Evolutionary conservation across 768 basidiomycete species (phyloP).

Genomic region (Candolleomyces eurysporus): DNA sequence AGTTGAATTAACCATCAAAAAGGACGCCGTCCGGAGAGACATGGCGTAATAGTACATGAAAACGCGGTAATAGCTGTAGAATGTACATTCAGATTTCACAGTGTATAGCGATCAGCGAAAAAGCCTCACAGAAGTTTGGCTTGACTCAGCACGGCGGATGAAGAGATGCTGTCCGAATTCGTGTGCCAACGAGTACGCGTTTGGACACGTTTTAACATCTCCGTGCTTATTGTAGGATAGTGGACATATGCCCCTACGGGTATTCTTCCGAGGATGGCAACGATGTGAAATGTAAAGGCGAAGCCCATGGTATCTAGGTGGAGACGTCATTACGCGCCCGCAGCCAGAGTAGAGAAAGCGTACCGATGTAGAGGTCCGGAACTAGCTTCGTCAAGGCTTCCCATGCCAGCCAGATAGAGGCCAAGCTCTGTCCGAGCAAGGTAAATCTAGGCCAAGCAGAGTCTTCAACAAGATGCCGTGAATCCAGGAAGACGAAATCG

Average conservation of each 20-base stretch:
- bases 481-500: constrained; percentile 78
- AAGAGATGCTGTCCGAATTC: constrained; percentile 56
- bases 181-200: constrained; percentile 59
- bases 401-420: constrained; percentile 79
- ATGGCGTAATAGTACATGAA: constrained; percentile 83
- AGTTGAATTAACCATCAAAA: constrained; percentile 91
- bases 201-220: constrained; percentile 85
- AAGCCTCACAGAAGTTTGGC: constrained; percentile 60
- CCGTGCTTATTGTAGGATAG: constrained; percentile 93
- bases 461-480: constrained; percentile 74
- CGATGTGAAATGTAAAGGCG: constrained; percentile 87
- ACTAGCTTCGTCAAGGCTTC: constrained; percentile 78
- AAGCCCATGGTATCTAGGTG: constrained; percentile 93
- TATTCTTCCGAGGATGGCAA: constrained; percentile 58
- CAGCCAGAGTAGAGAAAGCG: constrained; percentile 14
- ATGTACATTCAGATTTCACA: neutral
- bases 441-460: constrained; percentile 88
- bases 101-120: neutral
- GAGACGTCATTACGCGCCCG: constrained; percentile 3
- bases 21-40: constrained; percentile 69
- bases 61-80: constrained; percentile 77
- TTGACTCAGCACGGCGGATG: constrained; percentile 49
- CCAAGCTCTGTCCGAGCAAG: constrained; percentile 86
- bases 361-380: constrained; percentile 91
- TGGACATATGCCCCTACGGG: constrained; percentile 91